Evolutionary conservation across 768 basidiomycete genomes (phyloP).

Genomic region (Leucocoprinus birnbaumii): DNA sequence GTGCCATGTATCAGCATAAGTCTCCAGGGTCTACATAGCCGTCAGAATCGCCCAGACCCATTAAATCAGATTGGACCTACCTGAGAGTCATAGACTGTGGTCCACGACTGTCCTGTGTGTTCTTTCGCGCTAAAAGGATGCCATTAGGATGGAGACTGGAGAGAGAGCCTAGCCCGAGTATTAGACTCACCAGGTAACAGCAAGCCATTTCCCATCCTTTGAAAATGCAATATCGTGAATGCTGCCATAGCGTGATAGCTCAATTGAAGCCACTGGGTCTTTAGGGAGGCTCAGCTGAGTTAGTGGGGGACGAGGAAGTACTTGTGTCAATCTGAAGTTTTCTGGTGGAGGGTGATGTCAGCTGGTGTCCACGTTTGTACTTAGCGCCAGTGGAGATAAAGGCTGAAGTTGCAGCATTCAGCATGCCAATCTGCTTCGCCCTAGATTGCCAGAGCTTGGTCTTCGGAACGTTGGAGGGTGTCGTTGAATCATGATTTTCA

Average conservation of each 20-base stretch:
- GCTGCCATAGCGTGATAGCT: constrained; percentile 4
- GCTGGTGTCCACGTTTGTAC: background rate
- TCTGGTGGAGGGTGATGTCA: background rate
- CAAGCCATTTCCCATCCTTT: constrained; percentile 5
- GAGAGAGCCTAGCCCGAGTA: too few relatives aligned
- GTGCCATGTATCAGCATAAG: background rate
- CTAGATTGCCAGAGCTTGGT: background rate
- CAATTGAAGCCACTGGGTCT: background rate
- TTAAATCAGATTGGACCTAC: background rate
- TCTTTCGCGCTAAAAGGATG: background rate
- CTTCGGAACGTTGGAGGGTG: background rate
- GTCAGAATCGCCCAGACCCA: background rate
- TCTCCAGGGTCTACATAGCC: background rate
- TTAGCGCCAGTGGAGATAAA: background rate
- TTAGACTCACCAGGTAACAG: constrained; percentile 5
- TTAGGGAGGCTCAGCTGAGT: background rate
- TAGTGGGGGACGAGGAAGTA: background rate
- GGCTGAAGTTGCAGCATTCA: background rate
- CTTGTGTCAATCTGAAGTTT: background rate
- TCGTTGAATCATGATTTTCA: background rate
- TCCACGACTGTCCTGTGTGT: background rate
- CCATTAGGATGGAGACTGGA: too few relatives aligned
- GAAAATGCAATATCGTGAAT: constrained; percentile 6
- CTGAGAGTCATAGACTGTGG: background rate
- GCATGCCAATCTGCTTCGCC: background rate